Base-by-base conservation (phyloP, 2,329 filamentous ascomycete species). In the Penicillium palitans region DNA sequence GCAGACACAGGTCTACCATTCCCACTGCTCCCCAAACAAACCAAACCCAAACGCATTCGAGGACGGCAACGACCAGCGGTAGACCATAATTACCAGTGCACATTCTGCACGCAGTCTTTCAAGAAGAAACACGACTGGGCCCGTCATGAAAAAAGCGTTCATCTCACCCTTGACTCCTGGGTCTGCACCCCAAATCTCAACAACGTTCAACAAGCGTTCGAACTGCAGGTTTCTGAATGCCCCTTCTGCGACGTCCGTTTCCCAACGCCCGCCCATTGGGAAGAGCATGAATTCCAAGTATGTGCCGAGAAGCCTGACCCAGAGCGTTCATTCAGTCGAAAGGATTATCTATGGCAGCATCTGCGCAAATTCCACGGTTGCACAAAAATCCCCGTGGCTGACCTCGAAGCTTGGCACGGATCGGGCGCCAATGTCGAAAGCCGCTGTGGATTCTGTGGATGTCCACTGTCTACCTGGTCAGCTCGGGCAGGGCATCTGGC, bases 271-370 rank as follows among this genome's bases (percentile, higher is more conserved):
- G 74, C 78, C 1, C 83, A 85, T 62, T 70, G 80, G 21, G 79
- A 81, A 48, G 76, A 74, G 6, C 83, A 85, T 68, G 81, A 83
- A 52, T 82, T 84, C 61, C 67, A 72, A n/a, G 72, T 77, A 17
- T 85, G 83, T 63, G 79, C 80, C 41, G 76, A 78, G 40, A 83
- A 83, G 41, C 77, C 80, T 9, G 69, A 79, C 0, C 74, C 49
- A 74, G 81, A 45, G 45, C 78, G 84, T 9, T 85, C 83, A 0
- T 85, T 85, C 67, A 82, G 80, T 60, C 76, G 83, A 10, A 84
- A 84, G 67, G 83, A 85, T 61, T 81, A 85, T 63, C 70, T 85
- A 1, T 77, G 81, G 60, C 83, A 85, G 62, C 83, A 85, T 68
- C 67, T 85, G 24, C 78, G 81, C 68, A 84, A 66, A 78, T 84